These are phyloP conservation scores for Trypanosoma mega DNA, from an alignment of 208 protist genomes.

Conservation along the genomic window DNA sequence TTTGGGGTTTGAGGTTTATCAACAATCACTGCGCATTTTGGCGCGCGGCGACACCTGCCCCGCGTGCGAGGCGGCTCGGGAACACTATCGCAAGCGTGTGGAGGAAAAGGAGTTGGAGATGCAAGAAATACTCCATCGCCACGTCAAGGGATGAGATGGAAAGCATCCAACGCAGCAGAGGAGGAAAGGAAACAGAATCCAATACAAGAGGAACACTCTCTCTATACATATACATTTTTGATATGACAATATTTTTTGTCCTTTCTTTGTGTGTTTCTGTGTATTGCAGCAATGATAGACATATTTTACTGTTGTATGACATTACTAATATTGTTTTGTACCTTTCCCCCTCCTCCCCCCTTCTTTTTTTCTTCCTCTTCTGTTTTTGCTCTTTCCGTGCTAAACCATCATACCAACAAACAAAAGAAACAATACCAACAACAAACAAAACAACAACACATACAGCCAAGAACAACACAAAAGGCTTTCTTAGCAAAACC, in stretches of 20 bases:
- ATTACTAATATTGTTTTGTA: no score
- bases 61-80: conserved; percentile 79
- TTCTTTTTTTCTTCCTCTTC: conserved; percentile 3
- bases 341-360: no score
- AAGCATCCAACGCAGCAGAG: background rate
- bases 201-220: conserved; percentile 12
- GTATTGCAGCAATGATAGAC: no score
- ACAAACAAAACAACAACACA: conserved; percentile 2
- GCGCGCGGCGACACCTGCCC: conserved; percentile 81
- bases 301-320: background rate
- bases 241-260: background rate
- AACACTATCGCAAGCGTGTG: conserved; percentile 72
- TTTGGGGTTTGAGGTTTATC: conserved; percentile 70
- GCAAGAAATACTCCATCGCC: conserved; percentile 11
- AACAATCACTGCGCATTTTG: conserved; percentile 56
- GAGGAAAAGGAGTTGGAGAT: conserved; percentile 63
- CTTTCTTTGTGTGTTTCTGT: no score
- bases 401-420: conserved; percentile 3
- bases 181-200: background rate
- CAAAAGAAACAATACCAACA: no score
- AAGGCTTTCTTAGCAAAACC: background rate
- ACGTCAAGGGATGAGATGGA: background rate
- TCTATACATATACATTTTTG: background rate
- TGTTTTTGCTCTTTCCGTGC: conserved; percentile 6
- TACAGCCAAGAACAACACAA: background rate